A percentile compares a stretch with the other conserved stretches of the same genome.
These are phyloP conservation scores for Trypanosoma congolense DNA, from an alignment of 208 protist genomes.

Conservation along the genomic window DNA sequence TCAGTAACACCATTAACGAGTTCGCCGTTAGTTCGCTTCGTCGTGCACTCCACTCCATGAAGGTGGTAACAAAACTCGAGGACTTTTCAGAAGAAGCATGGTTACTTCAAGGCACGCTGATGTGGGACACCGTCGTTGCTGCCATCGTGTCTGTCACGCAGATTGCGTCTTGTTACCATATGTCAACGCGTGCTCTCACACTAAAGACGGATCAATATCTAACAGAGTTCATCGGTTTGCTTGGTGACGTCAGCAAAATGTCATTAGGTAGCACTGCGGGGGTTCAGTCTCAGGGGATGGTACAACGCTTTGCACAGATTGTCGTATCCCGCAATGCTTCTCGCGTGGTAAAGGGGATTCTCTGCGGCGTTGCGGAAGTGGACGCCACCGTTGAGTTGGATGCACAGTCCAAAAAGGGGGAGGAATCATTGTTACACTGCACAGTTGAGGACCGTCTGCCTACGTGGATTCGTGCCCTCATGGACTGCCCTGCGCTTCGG, in stretches of 20 bases:
- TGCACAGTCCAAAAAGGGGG: neutral
- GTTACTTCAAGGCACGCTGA: conserved; percentile 29
- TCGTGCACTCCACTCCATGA: conserved; percentile 7
- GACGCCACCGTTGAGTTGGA: neutral
- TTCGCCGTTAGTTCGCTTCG: conserved; percentile 20
- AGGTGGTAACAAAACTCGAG: conserved; percentile 17
- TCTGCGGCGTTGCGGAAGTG: conserved; percentile 37
- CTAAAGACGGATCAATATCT: neutral
- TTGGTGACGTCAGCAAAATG: conserved; percentile 14
- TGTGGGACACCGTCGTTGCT: conserved; percentile 51
- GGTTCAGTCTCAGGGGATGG: neutral
- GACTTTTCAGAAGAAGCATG: conserved; percentile 17
- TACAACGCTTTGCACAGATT: conserved; percentile 21
- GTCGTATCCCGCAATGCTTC: conserved; percentile 46
- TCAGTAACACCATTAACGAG: conserved; percentile 23
- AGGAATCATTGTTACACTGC: conserved; percentile 9
- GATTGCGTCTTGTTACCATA: conserved; percentile 16
- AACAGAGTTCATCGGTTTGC: conserved; percentile 25
- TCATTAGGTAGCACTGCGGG: neutral
- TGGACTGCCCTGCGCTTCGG: conserved; percentile 16
- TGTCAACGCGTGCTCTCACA: neutral
- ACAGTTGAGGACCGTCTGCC: conserved; percentile 19
- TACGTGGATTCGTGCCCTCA: conserved; percentile 23
- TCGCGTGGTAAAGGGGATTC: conserved; percentile 48
- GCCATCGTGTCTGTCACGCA: conserved; percentile 23